Evolutionary conservation across 495 filamentous ascomycete genomes (phyloP).

Genomic region (Penicillium crystallinum): DNA sequence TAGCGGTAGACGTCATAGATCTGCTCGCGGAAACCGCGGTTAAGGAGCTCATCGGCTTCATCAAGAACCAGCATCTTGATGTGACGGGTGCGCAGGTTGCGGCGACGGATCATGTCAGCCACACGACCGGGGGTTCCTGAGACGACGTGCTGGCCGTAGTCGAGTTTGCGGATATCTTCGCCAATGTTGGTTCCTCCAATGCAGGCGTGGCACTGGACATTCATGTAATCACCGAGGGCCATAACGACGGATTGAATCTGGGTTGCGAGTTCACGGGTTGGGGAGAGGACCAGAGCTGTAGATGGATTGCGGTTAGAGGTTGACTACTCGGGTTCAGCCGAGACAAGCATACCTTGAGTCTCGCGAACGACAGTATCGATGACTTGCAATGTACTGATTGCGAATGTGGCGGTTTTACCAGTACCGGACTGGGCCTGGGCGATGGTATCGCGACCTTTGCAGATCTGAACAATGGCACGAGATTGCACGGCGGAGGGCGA

Average conservation of each 20-base stretch:
- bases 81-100: slow-evolving; percentile 83
- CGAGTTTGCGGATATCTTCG: slow-evolving; percentile 94
- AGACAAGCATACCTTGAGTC: slow-evolving; percentile 58
- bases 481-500: slow-evolving; percentile 96
- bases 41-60: slow-evolving; percentile 88
- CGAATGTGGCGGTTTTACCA: slow-evolving; percentile 98
- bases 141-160: slow-evolving; percentile 95
- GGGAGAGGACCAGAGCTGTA: slow-evolving; percentile 85
- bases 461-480: slow-evolving; percentile 96
- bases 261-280: slow-evolving; percentile 93
- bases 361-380: slow-evolving; percentile 80
- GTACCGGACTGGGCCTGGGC: slow-evolving; percentile 99
- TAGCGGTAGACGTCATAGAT: slow-evolving; percentile 99
- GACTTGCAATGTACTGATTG: slow-evolving; percentile 93
- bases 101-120: slow-evolving; percentile 97
- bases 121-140: slow-evolving; percentile 94
- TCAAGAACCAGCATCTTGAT: slow-evolving; percentile 99
- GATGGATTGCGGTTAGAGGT: slow-evolving; percentile 11
- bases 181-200: slow-evolving; percentile 97
- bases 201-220: slow-evolving; percentile 96
- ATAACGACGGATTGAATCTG: slow-evolving; percentile 98
- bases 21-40: slow-evolving; percentile 96
- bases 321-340: not conserved
- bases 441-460: slow-evolving; percentile 97
- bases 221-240: slow-evolving; percentile 99